Conservation (phyloP, 495 filamentous ascomycete species). For the Talaromyces nanjingensis region DNA sequence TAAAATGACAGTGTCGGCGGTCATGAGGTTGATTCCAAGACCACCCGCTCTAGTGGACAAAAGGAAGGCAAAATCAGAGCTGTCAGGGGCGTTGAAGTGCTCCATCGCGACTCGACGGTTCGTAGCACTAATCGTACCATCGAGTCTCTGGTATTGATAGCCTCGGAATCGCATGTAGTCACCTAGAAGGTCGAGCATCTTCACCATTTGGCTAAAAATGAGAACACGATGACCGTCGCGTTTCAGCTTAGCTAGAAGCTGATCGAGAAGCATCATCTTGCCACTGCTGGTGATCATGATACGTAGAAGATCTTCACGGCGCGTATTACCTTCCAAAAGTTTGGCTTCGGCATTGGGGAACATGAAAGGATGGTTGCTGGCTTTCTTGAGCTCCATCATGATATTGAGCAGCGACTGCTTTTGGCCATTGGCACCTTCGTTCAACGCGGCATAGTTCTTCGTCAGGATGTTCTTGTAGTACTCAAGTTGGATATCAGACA, state of each 20-base stretch:
- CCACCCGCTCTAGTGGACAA: conserved; percentile 93
- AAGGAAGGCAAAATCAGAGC: conserved; percentile 92
- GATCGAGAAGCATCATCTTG: conserved; percentile 98
- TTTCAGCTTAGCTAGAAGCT: conserved; percentile 82
- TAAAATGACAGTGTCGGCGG: conserved; percentile 93
- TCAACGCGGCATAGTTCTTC: conserved; percentile 90
- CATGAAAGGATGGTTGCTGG: conserved; percentile 97
- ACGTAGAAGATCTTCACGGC: conserved; percentile 82
- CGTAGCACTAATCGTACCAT: conserved; percentile 85
- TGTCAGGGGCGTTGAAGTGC: conserved; percentile 92
- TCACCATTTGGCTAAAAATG: conserved; percentile 99
- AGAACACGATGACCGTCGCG: conserved; percentile 89
- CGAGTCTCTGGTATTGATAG: conserved; percentile 86
- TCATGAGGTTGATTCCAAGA: conserved; percentile 97
- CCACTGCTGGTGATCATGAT: conserved; percentile 91
- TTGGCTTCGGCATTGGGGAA: conserved; percentile 88
- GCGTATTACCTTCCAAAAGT: conserved; percentile 65
- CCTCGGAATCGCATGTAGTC: conserved; percentile 88
- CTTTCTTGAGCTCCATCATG: conserved; percentile 99
- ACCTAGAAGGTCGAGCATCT: conserved; percentile 91
- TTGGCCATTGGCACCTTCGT: conserved; percentile 76
- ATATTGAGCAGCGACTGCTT: conserved; percentile 97
- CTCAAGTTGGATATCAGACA: conserved; percentile 91
- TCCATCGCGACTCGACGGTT: conserved; percentile 88
- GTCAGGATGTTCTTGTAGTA: conserved; percentile 99